Base-by-base conservation (phyloP, 306 rosid genomes). In the Pueraria montana region DNA sequence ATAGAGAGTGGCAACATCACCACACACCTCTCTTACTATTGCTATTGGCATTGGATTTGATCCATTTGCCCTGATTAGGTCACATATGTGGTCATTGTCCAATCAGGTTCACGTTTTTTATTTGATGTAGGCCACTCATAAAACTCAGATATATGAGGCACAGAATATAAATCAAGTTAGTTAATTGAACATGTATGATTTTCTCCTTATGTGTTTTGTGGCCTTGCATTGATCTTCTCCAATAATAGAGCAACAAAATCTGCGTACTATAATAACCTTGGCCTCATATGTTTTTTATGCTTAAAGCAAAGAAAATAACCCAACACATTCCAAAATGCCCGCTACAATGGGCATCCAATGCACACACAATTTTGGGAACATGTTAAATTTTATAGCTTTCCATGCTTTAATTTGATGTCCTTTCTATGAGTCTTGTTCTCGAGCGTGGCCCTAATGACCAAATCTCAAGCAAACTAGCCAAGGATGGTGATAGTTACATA, bases 171-270 rank as follows among this genome's bases (percentile, higher is more conserved):
- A 69, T 42, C 32, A 43, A 14, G 62, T 55, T 38, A 64, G 64
- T 63, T 32, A 75, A 78, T 56, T 76, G 73, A 80, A 67, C 62
- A 59, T 76, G 48, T 9, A 43, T 38, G 65, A 52, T 79, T 70
- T 83, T 23, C 43, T 38, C 52, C 11, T 42, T 24, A n/a, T 59
- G 46, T 59, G 27, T 58, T 68, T 36, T 88, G 87, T 88, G 87
- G 85, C 24, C 89, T 76, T 76, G 82, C 83, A 55, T 85, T 72
- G 71, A 82, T 61, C 81, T 79, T 85, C 74, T 48, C 49, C 76
- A 85, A 88, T 88, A 85, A 88, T 88, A 58, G 87, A 79, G 79
- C 17, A 48, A 76, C 81, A 56, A 78, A 70, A 75, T 85, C 38
- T 64, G 69, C 30, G 17, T 30, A 34, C 82, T 62, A 53, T 14